Evolutionary conservation across 2,329 filamentous ascomycete genomes (phyloP).

Genomic region (Paecilomyces variotii): DNA sequence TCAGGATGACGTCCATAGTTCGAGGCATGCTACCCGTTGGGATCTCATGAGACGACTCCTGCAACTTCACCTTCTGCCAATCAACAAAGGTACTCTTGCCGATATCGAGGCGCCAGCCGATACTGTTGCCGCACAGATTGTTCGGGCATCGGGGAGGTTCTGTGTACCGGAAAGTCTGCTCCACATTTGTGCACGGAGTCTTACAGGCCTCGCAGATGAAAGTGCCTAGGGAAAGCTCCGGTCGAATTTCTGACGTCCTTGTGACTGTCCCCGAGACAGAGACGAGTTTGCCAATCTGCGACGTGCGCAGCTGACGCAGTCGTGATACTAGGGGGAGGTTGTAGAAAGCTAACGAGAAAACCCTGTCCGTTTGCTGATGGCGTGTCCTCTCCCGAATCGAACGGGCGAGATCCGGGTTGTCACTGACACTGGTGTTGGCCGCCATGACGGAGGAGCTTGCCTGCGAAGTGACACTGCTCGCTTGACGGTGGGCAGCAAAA

Average conservation of each 20-base stretch:
- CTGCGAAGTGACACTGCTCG: slow-evolving; percentile 59
- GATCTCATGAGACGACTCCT: slow-evolving; percentile 97
- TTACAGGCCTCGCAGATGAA: slow-evolving; percentile 88
- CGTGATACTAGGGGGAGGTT: slow-evolving; percentile 82
- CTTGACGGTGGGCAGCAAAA: slow-evolving; percentile 85
- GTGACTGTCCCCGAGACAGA: slow-evolving; percentile 97
- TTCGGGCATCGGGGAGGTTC: slow-evolving; percentile 96
- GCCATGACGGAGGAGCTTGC: slow-evolving; percentile 58
- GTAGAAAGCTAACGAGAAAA: slow-evolving; percentile 90
- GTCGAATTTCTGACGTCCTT: slow-evolving; percentile 90
- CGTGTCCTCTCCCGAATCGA: slow-evolving; percentile 62
- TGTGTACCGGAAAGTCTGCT: slow-evolving; percentile 96
- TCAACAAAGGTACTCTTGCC: slow-evolving; percentile 95
- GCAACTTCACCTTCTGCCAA: slow-evolving; percentile 97
- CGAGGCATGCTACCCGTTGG: slow-evolving; percentile 97
- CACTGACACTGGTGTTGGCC: slow-evolving; percentile 54
- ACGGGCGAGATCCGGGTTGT: slow-evolving; percentile 45
- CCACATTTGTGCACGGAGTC: slow-evolving; percentile 76
- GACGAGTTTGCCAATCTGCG: slow-evolving; percentile 83
- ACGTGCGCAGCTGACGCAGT: slow-evolving; percentile 75
- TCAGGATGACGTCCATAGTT: slow-evolving; percentile 92
- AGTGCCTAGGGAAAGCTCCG: slow-evolving; percentile 83
- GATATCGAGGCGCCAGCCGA: slow-evolving; percentile 95
- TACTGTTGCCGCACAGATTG: slow-evolving; percentile 72
- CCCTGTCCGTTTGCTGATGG: slow-evolving; percentile 93